Base-by-base conservation (phyloP, 2,329 filamentous ascomycete genomes). In the Trichoderma arundinaceum region DNA sequence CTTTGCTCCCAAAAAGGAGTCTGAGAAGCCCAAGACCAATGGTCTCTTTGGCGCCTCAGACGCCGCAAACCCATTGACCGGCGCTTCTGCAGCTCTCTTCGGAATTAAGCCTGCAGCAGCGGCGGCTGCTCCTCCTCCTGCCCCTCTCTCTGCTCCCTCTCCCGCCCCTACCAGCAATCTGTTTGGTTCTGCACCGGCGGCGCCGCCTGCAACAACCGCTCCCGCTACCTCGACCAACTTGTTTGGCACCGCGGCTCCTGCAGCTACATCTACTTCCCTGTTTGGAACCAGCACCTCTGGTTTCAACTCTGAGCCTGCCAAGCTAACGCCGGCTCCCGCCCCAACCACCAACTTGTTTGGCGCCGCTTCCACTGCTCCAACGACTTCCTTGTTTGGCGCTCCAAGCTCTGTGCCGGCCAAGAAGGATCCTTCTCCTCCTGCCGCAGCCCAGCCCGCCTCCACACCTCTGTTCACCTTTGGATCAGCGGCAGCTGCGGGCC, bases 381-480 rank as follows among this genome's bases (percentile, higher is more conserved):
- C 68, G 75, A 70, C 65, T 33, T n/a, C 46, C 44, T 35, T 60
- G n/a, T 49, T 60, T 61, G 75, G 77, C 60, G 65, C 72, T 39
- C 69, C 74, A 13, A 71, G 44, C 57, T 17, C 66, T 28, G 66
- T 64, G 35, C 54, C 69, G 2, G 51, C 67, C 1, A 68, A 71
- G 35, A 66, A 70, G 13, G 72, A 73, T 44, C 66, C 70, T 1
- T 60, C 72, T 52, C 66, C 70, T 1, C 57, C 72, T 58, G 44
- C 72, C 22, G 49, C 64, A 1, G 58, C 70, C 32, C 64, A 70
- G 10, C 44, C 66, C 48, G 46, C 73, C 15, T 69, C 73, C 19
- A 69, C 73, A 38, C 72, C 77, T 15, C 69, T 71, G 4, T 77
- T 80, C 69, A 73, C 68, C 60, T 81, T 80, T 57, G 75, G 74